Conservation (phyloP, 1,139 yeast genomes). For the Yamadazyma atmosphaerica region DNA sequence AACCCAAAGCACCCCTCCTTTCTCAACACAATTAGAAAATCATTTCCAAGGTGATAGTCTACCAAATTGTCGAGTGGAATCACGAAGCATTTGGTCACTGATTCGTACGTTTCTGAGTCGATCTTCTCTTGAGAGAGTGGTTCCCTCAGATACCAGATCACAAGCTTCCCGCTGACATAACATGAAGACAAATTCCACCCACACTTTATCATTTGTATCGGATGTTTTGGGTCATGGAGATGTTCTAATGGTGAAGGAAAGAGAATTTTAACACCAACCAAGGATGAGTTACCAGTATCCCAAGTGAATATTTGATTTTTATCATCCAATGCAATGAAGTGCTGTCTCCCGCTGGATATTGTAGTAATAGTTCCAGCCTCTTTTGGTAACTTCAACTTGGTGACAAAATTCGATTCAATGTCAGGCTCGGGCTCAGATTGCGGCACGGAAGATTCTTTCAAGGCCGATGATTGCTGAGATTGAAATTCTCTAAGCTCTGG, state of each 20-base stretch:
- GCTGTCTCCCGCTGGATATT: conserved; percentile 66
- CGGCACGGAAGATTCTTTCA: neutral
- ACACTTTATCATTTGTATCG: conserved; percentile 52
- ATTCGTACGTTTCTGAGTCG: conserved; percentile 20
- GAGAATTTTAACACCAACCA: conserved; percentile 47
- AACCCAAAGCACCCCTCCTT: conserved; percentile 32
- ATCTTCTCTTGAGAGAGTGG: conserved; percentile 15
- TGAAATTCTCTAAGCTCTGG: conserved; percentile 15
- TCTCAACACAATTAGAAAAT: conserved; percentile 51
- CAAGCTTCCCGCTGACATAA: conserved; percentile 52
- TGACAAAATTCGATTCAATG: conserved; percentile 31
- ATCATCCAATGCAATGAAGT: conserved; percentile 63
- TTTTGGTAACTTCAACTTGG: conserved; percentile 27
- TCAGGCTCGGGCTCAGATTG: conserved; percentile 4
- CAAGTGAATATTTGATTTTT: conserved; percentile 56
- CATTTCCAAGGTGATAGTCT: conserved; percentile 60
- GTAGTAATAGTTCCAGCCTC: conserved; percentile 33
- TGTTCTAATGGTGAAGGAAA: conserved; percentile 28
- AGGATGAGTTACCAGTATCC: conserved; percentile 51
- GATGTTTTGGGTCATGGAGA: conserved; percentile 3
- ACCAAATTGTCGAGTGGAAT: conserved; percentile 36
- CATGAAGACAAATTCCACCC: conserved; percentile 72
- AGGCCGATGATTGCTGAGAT: conserved; percentile 9
- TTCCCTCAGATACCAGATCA: conserved; percentile 57
- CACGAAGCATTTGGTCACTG: conserved; percentile 39